Evolutionary conservation across 163 green algal species (phyloP).

Genomic region (Trebouxia gelatinosa): DNA sequence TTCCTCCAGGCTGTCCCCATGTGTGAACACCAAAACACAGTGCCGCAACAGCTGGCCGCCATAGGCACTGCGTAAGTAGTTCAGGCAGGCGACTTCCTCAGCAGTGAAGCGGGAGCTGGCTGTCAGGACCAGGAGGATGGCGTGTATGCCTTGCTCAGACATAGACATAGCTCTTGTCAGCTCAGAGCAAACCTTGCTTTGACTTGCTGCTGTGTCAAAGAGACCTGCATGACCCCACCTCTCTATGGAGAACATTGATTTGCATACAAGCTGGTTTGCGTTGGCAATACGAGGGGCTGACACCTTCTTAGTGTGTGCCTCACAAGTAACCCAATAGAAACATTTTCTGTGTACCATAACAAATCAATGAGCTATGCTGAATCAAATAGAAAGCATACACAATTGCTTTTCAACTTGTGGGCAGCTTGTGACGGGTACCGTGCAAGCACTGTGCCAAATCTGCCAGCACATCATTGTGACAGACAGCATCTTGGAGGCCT

Average conservation of each 20-base stretch:
- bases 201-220: slow-evolving; percentile 24
- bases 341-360: no score
- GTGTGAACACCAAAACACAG: slow-evolving; percentile 29
- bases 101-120: slow-evolving; percentile 13
- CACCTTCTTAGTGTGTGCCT: no score
- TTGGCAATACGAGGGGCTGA: no score
- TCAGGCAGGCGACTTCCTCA: slow-evolving; percentile 14
- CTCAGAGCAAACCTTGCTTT: background rate
- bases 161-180: slow-evolving; percentile 6
- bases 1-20: slow-evolving; percentile 27
- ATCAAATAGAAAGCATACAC: no score
- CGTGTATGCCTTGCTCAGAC: slow-evolving; percentile 1
- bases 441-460: no score
- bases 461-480: no score
- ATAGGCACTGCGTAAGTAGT: slow-evolving; percentile 4
- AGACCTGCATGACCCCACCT: background rate
- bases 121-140: slow-evolving; percentile 17
- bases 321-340: no score
- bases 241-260: background rate
- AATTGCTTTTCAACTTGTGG: no score
- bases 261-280: background rate
- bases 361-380: no score
- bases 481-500: no score
- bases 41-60: slow-evolving; percentile 11
- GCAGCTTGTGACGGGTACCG: no score